Evolutionary conservation across 108 stramenopile species (phyloP).

Genomic region (Fragilariopsis cylindrus): DNA sequence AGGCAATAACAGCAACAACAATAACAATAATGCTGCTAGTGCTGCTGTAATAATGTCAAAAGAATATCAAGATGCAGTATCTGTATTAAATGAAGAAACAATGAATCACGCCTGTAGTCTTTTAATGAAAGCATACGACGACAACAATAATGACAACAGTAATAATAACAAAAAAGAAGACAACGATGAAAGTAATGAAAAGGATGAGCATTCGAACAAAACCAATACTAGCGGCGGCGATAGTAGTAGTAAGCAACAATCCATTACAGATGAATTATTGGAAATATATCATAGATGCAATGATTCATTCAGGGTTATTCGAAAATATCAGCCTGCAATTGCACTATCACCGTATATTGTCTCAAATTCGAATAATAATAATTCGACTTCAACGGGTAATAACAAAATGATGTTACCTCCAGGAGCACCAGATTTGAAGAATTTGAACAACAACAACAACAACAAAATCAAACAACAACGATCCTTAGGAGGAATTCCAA

Average conservation of each 20-base stretch:
- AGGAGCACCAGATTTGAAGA: constrained; percentile 20
- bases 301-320: constrained; percentile 17
- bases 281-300: constrained; percentile 25
- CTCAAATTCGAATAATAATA: not conserved
- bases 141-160: constrained; percentile 3
- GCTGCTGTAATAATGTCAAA: not conserved
- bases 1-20: not conserved
- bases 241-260: not conserved
- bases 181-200: not conserved
- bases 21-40: not conserved
- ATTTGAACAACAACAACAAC: not conserved
- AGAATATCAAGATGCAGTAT: constrained; percentile 34
- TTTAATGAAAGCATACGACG: constrained; percentile 16
- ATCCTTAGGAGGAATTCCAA: not conserved
- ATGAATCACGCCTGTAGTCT: constrained; percentile 34
- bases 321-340: constrained; percentile 14
- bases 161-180: not conserved
- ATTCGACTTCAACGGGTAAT: not conserved
- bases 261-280: constrained; percentile 7
- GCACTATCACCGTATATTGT: not conserved
- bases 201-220: not conserved
- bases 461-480: constrained; percentile 1
- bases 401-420: not conserved
- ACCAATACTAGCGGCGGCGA: not conserved
- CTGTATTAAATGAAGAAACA: constrained; percentile 23